Evolutionary conservation across 768 basidiomycete species (phyloP), one percentile per base, ranked within the genome.

Genomic region (Trametes elegans): DNA sequence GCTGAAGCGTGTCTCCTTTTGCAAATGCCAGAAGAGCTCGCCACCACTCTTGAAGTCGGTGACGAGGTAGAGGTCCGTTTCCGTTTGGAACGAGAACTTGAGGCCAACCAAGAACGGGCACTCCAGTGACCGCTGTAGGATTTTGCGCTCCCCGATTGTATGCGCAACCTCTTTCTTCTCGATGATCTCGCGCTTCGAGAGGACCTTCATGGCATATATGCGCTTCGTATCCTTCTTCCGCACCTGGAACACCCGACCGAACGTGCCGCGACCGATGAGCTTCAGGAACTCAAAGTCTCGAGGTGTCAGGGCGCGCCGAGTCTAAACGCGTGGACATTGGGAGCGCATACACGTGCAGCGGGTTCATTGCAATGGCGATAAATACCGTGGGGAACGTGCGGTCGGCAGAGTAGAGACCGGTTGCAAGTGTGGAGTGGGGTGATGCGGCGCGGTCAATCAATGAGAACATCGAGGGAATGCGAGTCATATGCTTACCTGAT

Each of bases 131-230:
- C 89, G 83, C 67, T 98, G 96, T 29, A 98, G 82, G 68, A 99
- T 98, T 78, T 98, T 98, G 72, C 97, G 88, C 73, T 99, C 97
- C 63, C 97, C 97, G 53, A 99, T 98, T 14, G 97, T 99, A 71
- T 99, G 97, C 8, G 96, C 96, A 40, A 99, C 93, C 71, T 99
- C 97, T 73, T 98, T 98, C 79, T 98, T 98, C 23, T 92, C 95
- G 50, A 98, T 85, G 64, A 99, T 98, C 73, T 99, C 97, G 78
- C 93, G 95, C 76, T 99, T 99, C 28, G 92, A 95, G 34, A 99
- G 80, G 53, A 98, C 92, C 68, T 99, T 99, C 96, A 99, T 98
- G 47, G 97, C 97, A 76, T 98, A 99, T 74, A 99, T 98, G 41
- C 97, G 90, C 71, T 93, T 90, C 36, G 97, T 99, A 75, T 99